Conservation (phyloP, 1,284 basidiomycete species). For the Marasmius sp. region DNA sequence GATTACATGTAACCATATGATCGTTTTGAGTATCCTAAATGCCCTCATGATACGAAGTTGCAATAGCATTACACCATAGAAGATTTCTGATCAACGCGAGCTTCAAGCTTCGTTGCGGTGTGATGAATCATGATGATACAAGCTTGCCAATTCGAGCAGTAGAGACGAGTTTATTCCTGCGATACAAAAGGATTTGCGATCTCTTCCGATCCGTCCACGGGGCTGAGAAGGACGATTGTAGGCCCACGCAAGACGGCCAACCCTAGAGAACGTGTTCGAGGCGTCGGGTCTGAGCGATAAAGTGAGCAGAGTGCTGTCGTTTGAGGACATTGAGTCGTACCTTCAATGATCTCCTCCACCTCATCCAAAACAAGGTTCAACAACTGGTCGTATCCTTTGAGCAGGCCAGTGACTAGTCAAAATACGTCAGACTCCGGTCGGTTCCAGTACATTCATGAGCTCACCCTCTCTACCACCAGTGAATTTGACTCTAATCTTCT, state of each 20-base stretch:
- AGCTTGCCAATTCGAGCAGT: no score
- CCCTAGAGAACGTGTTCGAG: constrained; percentile 70
- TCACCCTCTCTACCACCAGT: constrained; percentile 93
- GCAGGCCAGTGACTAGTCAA: constrained; percentile 77
- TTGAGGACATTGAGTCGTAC: constrained; percentile 38
- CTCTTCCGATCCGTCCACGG: constrained; percentile 90
- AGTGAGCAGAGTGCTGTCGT: constrained; percentile 9
- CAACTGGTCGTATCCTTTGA: constrained; percentile 97
- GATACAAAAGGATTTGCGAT: constrained; percentile 81
- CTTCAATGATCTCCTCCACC: constrained; percentile 75
- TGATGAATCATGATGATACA: neutral
- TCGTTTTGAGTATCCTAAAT: neutral
- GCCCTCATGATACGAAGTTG: neutral
- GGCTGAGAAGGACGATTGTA: constrained; percentile 89
- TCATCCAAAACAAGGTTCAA: constrained; percentile 95
- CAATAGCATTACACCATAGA: neutral
- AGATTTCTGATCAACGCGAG: neutral
- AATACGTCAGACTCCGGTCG: neutral
- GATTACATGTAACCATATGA: constrained; percentile 4
- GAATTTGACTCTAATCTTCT: constrained; percentile 93
- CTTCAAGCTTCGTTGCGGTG: neutral
- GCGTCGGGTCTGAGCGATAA: constrained; percentile 56
- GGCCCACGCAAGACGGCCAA: constrained; percentile 89
- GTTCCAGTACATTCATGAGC: constrained; percentile 17
- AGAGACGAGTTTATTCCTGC: constrained; percentile 31